Base-by-base conservation (phyloP, 495 filamentous ascomycete species). In the Daldinia bambusicola region DNA sequence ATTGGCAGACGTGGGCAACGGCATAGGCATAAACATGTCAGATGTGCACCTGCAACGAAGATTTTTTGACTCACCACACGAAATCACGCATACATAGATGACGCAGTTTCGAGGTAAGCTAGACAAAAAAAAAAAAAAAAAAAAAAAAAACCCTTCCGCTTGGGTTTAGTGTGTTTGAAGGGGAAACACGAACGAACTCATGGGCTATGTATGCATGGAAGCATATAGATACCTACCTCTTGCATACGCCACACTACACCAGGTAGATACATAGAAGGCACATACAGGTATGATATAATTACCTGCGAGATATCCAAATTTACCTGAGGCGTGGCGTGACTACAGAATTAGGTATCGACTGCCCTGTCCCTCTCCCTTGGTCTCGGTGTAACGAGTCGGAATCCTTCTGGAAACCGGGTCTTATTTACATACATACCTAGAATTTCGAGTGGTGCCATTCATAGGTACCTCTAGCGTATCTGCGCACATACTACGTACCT, bases 41-140 rank as follows among this genome's bases (percentile, higher is more conserved):
- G 61, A 55, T 66, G 61, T 56, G 32, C 61, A 45, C 34, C 31
- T 32, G 9, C 50, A 41, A 45, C 37, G 2, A 37, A 53, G 36
- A 26, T 26, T 32, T 36, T 36, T 61, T 70, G 68, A 62, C 68
- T 71, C 63, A 71, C 48, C 16, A 52, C 16, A 52, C 53, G 20
- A 58, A 34, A 36, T 60, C 59, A 53, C 38, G 31, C 63, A 13
- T 59, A 38, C 59, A 12, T 56, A 34, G 41, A 71, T 71, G 69
- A 71, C 69, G 69, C 69, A 71, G 18, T 50, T 56, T 43, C 52
- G 30, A 53, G 13, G 41, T 45, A 59, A 48, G 43, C 31, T 37
- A 45, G 45, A 22, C n/a, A 3, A 26, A 26, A 26, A 26, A n/a
- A n/a, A n/a, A n/a, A n/a, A n/a, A n/a, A n/a, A n/a, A n/a, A n/a